These are phyloP conservation scores for Aspergillus hortae DNA, from an alignment of 2,329 filamentous ascomycete genomes.

Conservation along the genomic window DNA sequence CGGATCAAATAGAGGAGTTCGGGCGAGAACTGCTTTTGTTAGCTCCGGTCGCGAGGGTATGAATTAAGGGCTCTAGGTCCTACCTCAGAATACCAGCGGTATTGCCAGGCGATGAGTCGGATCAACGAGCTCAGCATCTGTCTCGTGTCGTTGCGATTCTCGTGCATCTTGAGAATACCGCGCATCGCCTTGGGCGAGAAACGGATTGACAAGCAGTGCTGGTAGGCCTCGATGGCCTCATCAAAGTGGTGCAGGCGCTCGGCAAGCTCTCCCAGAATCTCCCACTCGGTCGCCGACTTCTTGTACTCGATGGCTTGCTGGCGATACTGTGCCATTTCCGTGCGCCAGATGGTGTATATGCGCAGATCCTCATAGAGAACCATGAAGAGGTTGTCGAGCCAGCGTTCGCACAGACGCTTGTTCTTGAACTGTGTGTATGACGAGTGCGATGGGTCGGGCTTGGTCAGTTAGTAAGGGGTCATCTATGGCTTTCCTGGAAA, in stretches of 20 bases:
- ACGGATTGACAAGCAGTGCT: slow-evolving; percentile 77
- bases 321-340: slow-evolving; percentile 92
- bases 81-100: slow-evolving; percentile 96
- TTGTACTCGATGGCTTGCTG: slow-evolving; percentile 94
- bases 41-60: neutral
- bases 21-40: slow-evolving; percentile 74
- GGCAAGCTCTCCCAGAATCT: slow-evolving; percentile 89
- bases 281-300: slow-evolving; percentile 96
- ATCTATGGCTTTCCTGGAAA: neutral
- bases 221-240: slow-evolving; percentile 90
- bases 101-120: slow-evolving; percentile 93
- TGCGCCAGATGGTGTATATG: slow-evolving; percentile 99
- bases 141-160: slow-evolving; percentile 72
- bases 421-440: slow-evolving; percentile 90
- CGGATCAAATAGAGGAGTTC: slow-evolving; percentile 83
- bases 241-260: slow-evolving; percentile 88
- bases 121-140: slow-evolving; percentile 84
- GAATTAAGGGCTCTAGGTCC: slow-evolving; percentile 11
- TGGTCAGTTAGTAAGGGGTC: neutral
- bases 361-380: slow-evolving; percentile 96
- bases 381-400: slow-evolving; percentile 99
- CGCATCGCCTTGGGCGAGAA: slow-evolving; percentile 92
- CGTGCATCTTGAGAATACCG: slow-evolving; percentile 76
- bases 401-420: slow-evolving; percentile 93
- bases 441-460: slow-evolving; percentile 64